Evolutionary conservation across 768 basidiomycete species (phyloP).

Genomic region (Rhizopogon vinicolor): DNA sequence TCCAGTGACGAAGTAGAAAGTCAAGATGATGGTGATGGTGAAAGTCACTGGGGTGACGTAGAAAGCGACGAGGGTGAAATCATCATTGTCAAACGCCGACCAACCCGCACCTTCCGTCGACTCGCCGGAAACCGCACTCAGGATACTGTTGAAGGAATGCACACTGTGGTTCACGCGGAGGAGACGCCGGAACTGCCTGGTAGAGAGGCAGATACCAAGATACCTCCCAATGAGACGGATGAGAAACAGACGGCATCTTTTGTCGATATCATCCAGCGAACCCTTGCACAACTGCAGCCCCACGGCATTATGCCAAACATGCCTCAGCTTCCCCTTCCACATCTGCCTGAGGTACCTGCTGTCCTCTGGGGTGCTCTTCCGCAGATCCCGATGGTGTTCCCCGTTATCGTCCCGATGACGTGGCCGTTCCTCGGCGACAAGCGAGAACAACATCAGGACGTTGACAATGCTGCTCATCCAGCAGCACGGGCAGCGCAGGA

Average conservation of each 20-base stretch:
- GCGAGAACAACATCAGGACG: slow-evolving; percentile 32
- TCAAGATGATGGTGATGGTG: slow-evolving; percentile 39
- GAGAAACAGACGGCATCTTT: slow-evolving; percentile 44
- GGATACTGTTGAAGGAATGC: slow-evolving; percentile 14
- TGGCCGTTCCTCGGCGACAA: slow-evolving; percentile 61
- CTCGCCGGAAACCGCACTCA: slow-evolving; percentile 6
- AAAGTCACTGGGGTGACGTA: slow-evolving; percentile 64
- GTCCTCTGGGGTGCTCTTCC: slow-evolving; percentile 60
- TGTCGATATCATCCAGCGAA: slow-evolving; percentile 72
- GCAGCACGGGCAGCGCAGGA: slow-evolving; percentile 52
- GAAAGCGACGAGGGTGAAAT: slow-evolving; percentile 60
- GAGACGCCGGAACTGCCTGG: slow-evolving; percentile 2
- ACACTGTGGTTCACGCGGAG: background rate
- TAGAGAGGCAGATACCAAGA: slow-evolving; percentile 17
- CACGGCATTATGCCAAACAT: slow-evolving; percentile 53
- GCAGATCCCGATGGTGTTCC: slow-evolving; percentile 75
- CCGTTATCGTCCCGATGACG: slow-evolving; percentile 67
- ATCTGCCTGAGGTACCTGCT: slow-evolving; percentile 62
- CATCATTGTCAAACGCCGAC: slow-evolving; percentile 22
- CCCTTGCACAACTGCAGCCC: slow-evolving; percentile 55
- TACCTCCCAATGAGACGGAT: slow-evolving; percentile 17
- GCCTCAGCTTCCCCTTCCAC: slow-evolving; percentile 44
- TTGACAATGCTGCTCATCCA: slow-evolving; percentile 30
- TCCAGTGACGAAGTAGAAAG: slow-evolving; percentile 19
- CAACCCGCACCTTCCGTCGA: slow-evolving; percentile 32